Conservation (phyloP, 805 yeast genomes). For the Debaryomyces maramus region DNA sequence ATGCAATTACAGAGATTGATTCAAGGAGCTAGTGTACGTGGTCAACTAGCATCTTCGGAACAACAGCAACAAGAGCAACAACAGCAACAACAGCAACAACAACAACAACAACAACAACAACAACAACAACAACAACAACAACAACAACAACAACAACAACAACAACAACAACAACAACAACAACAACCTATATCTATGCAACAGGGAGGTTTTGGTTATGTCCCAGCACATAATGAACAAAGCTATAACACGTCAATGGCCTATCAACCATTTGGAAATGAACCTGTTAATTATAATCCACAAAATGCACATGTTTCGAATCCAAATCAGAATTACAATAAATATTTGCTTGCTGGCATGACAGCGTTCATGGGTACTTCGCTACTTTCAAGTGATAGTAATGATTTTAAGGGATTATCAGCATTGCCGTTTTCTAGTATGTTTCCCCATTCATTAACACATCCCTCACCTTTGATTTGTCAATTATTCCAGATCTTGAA, state of each 20-base stretch:
- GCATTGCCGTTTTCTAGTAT: slow-evolving; percentile 41
- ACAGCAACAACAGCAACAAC: slow-evolving; percentile 10
- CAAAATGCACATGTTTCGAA: slow-evolving; percentile 1
- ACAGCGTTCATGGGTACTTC: slow-evolving; percentile 66
- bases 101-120: slow-evolving; percentile 15
- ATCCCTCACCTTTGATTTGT: slow-evolving; percentile 23
- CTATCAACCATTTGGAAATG: slow-evolving; percentile 13
- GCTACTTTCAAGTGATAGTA: slow-evolving; percentile 49
- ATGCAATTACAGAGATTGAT: slow-evolving; percentile 37
- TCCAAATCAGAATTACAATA: slow-evolving; percentile 28
- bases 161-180: slow-evolving; percentile 14
- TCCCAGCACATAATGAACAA: slow-evolving; percentile 17
- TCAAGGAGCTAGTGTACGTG: slow-evolving; percentile 25
- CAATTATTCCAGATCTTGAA: slow-evolving; percentile 25
- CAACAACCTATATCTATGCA: slow-evolving; percentile 14
- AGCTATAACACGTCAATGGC: slow-evolving; percentile 18
- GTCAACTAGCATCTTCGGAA: slow-evolving; percentile 9
- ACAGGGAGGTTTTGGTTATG: slow-evolving; percentile 19
- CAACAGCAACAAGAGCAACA: slow-evolving; percentile 7
- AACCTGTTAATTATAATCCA: slow-evolving; percentile 9
- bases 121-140: slow-evolving; percentile 12
- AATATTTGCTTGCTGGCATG: slow-evolving; percentile 61
- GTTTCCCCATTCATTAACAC: slow-evolving; percentile 18
- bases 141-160: slow-evolving; percentile 16
- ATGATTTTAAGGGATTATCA: slow-evolving; percentile 47